Evolutionary conservation across 2,329 filamentous ascomycete species (phyloP).

Genomic region (Paraconiothyrium brasiliense): DNA sequence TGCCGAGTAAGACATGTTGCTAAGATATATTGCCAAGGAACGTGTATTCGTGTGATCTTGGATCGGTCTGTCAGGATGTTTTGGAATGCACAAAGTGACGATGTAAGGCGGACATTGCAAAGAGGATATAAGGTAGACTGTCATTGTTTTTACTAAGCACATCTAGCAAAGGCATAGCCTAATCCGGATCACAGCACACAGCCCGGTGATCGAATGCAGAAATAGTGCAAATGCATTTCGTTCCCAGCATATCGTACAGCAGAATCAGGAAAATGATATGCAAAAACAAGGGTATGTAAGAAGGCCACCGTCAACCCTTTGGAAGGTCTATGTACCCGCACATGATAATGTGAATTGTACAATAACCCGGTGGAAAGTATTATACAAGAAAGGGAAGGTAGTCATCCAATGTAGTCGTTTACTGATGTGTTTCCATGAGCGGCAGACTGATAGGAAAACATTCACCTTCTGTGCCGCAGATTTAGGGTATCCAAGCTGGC

Average conservation of each 20-base stretch:
- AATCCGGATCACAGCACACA: background rate
- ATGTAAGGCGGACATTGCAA: no score
- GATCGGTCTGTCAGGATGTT: no score
- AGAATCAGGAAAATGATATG: background rate
- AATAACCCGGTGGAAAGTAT: background rate
- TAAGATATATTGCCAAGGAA: no score
- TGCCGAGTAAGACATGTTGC: no score
- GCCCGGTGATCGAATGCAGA: background rate
- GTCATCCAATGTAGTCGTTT: background rate
- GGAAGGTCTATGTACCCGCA: background rate
- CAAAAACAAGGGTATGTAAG: background rate
- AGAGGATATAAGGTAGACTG: no score
- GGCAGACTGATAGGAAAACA: no score
- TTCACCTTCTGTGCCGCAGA: no score
- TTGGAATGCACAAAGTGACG: no score
- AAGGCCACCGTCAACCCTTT: background rate
- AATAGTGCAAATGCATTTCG: background rate
- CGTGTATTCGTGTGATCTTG: no score
- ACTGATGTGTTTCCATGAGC: no score
- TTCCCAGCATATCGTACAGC: background rate
- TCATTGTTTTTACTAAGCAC: no score
- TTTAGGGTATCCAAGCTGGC: background rate
- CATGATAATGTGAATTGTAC: background rate
- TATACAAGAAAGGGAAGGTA: background rate
- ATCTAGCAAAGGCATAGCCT: background rate